These are phyloP conservation scores for Harrya chromipes DNA, from an alignment of 768 basidiomycete species.

Conservation along the genomic window DNA sequence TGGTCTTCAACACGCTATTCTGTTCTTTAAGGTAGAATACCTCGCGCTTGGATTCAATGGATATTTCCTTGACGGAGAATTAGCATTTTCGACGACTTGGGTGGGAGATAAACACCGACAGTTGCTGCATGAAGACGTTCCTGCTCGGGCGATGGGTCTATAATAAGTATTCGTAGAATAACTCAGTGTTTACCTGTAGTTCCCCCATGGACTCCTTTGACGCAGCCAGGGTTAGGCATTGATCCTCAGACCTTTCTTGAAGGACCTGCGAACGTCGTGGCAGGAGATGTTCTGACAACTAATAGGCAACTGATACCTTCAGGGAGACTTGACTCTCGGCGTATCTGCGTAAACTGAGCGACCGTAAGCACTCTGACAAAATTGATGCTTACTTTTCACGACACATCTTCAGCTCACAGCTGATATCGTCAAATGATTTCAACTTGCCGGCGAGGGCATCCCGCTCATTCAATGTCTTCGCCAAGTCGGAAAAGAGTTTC, in stretches of 20 bases:
- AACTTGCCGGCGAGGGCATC: conserved; percentile 21
- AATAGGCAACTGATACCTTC: conserved; percentile 18
- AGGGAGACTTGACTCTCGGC: conserved; percentile 18
- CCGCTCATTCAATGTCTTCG: conserved; percentile 17
- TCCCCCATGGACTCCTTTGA: conserved; percentile 55
- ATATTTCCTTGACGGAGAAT: conserved; percentile 16
- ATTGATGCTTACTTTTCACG: conserved; percentile 26
- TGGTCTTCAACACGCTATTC: conserved; percentile 13
- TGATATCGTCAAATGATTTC: conserved; percentile 14
- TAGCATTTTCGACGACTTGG: background rate
- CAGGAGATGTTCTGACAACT: background rate
- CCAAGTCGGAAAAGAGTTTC: conserved; percentile 13
- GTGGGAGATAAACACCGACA: conserved; percentile 10
- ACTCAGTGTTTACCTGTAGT: conserved; percentile 37
- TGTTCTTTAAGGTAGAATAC: conserved; percentile 20
- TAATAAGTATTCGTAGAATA: background rate
- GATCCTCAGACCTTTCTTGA: conserved; percentile 61
- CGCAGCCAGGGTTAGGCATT: conserved; percentile 48
- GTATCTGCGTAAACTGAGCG: conserved; percentile 13
- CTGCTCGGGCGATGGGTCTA: conserved; percentile 6
- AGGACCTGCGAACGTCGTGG: conserved; percentile 35
- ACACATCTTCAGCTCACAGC: conserved; percentile 16
- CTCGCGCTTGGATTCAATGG: conserved; percentile 14
- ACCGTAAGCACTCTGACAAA: background rate
- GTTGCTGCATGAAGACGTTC: conserved; percentile 20